Percentiles rank a stretch among this genome's conserved stretches.
These are phyloP conservation scores for Vitis hybrid DNA, from an alignment of 177 flowering plant genomes.

Conservation along the genomic window DNA sequence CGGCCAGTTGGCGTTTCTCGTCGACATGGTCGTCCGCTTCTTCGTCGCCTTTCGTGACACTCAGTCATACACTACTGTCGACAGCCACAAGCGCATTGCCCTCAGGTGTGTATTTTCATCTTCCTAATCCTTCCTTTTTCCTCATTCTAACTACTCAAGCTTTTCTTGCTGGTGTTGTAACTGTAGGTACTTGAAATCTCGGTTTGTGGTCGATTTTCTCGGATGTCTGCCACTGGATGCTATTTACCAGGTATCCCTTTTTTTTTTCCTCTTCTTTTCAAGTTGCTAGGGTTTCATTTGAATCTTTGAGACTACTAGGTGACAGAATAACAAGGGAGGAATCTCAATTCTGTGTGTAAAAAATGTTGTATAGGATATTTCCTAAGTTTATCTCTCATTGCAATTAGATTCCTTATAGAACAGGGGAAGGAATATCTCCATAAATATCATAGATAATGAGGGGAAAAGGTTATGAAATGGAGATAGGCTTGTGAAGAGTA, in stretches of 20 bases:
- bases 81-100: constrained; percentile 47
- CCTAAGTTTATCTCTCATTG: no score
- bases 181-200: constrained; percentile 63
- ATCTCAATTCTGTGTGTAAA: no score
- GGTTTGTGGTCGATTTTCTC: constrained; percentile 56
- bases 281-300: background rate
- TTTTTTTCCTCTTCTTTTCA: background rate
- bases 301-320: background rate
- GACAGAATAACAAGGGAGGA: no score
- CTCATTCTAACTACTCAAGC: background rate
- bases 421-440: no score
- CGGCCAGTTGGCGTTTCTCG: constrained; percentile 68
- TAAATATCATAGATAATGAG: no score
- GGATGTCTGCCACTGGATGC: constrained; percentile 77
- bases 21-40: constrained; percentile 61
- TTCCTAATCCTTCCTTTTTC: background rate
- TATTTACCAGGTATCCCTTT: constrained; percentile 49
- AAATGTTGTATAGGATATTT: no score
- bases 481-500: no score
- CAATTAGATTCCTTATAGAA: no score
- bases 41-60: constrained; percentile 57
- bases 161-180: constrained; percentile 1
- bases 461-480: no score
- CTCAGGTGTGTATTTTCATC: constrained; percentile 32
- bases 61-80: constrained; percentile 51